Percentiles rank a stretch among this genome's conserved stretches.
phyloP scores from a whole-genome alignment of 106 monocot genomes.

The Phalaenopsis equestris region DNA sequence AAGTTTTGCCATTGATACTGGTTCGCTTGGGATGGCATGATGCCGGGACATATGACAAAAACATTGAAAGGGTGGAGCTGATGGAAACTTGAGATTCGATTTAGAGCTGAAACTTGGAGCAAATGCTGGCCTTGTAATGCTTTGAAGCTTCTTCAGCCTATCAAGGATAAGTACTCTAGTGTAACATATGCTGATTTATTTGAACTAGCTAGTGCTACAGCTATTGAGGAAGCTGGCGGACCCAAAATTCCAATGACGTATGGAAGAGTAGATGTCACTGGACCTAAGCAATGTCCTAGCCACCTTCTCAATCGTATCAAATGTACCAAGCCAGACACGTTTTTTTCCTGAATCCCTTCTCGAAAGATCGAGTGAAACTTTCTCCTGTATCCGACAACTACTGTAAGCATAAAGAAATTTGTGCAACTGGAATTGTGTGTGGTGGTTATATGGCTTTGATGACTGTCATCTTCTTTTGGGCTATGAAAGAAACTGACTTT shows the following conservation, averaged over 20 bases:
- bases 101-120: constrained; percentile 81
- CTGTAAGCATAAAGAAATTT: no score
- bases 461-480: no score
- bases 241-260: constrained; percentile 83
- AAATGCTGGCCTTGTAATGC: constrained; percentile 97
- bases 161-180: constrained; percentile 86
- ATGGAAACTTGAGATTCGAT: constrained; percentile 91
- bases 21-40: constrained; percentile 98
- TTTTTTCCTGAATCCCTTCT: neutral
- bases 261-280: constrained; percentile 54
- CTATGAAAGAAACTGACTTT: no score
- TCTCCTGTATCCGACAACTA: no score
- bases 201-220: constrained; percentile 93
- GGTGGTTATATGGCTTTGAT: no score
- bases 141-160: constrained; percentile 83
- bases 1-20: constrained; percentile 11
- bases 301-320: constrained; percentile 45
- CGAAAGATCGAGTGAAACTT: no score
- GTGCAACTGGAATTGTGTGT: no score
- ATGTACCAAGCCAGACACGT: neutral
- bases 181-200: constrained; percentile 92
- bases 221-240: constrained; percentile 83
- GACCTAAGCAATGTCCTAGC: constrained; percentile 57
- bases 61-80: constrained; percentile 89
- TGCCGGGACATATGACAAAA: constrained; percentile 94